Percentiles rank a stretch among this genome's conserved stretches.
Evolutionary conservation across 1,284 basidiomycete species (phyloP).

Genomic region (Inonotus hispidus): DNA sequence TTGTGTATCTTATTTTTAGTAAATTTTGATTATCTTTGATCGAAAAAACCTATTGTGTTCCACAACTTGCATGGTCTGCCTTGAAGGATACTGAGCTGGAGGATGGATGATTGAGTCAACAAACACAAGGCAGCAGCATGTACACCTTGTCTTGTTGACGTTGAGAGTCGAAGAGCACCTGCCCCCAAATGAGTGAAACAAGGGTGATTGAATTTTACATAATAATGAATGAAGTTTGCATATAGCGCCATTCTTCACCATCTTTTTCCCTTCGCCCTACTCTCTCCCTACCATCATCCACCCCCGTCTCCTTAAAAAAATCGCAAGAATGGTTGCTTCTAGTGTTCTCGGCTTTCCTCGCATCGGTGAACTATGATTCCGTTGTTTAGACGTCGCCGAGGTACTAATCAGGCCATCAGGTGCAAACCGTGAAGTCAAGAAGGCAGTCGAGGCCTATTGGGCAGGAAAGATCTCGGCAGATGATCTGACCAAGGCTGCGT

Average conservation of each 20-base stretch:
- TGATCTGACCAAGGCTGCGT: slow-evolving; percentile 85
- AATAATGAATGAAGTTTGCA: not conserved
- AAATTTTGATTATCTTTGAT: not conserved
- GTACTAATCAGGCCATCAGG: slow-evolving; percentile 38
- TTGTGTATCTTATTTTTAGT: no score
- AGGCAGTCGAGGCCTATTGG: slow-evolving; percentile 99
- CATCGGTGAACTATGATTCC: slow-evolving; percentile 60
- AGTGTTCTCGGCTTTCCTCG: slow-evolving; percentile 97
- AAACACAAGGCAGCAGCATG: not conserved
- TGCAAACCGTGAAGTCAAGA: slow-evolving; percentile 96
- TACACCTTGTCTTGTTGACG: not conserved
- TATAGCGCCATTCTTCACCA: slow-evolving; percentile 1
- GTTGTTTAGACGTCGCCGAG: slow-evolving; percentile 6
- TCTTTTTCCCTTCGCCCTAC: slow-evolving; percentile 5
- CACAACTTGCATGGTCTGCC: not conserved
- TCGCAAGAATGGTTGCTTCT: slow-evolving; percentile 58
- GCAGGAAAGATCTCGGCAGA: slow-evolving; percentile 87
- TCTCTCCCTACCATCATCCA: slow-evolving; percentile 2
- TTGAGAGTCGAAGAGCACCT: not conserved
- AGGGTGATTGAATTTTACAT: not conserved
- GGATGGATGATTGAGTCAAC: not conserved
- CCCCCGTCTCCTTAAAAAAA: not conserved
- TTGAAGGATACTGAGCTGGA: not conserved
- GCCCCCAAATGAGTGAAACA: not conserved
- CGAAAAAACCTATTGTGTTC: no score